These are phyloP conservation scores for Elsinoe australis DNA, from an alignment of 2,329 filamentous ascomycete genomes.

Conservation along the genomic window DNA sequence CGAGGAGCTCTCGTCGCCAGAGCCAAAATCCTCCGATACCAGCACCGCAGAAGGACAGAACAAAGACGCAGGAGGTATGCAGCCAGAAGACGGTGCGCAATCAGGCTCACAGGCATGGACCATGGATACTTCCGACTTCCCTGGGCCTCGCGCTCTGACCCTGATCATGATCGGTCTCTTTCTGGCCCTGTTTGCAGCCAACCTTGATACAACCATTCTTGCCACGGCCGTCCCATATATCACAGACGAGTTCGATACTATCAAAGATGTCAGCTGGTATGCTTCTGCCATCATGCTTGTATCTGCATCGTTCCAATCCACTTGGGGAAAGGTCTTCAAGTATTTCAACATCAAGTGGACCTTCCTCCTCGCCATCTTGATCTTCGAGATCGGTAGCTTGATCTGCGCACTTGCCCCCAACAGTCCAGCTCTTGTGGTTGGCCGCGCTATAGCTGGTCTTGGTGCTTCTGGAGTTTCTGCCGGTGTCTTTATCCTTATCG, in stretches of 20 bases:
- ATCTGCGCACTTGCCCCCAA: conserved; percentile 46
- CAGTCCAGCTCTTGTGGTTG: conserved; percentile 48
- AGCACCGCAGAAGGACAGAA: too few species aligned
- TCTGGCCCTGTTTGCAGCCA: too few species aligned
- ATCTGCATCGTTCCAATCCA: conserved; percentile 1
- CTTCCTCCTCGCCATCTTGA: conserved; percentile 31
- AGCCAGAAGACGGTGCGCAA: too few species aligned
- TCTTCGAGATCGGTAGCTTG: conserved; percentile 46
- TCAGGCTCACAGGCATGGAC: too few species aligned
- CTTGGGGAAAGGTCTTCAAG: conserved; percentile 21
- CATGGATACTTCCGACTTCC: too few species aligned
- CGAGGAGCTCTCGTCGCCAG: too few species aligned
- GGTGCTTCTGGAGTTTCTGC: conserved; percentile 43
- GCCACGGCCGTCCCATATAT: conserved; percentile 44
- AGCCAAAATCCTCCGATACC: too few species aligned
- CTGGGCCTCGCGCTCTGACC: too few species aligned
- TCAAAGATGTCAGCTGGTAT: conserved; percentile 44
- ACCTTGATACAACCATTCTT: too few species aligned
- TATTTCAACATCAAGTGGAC: conserved; percentile 25
- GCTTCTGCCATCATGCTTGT: conserved; percentile 34
- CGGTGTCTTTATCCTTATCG: not conserved
- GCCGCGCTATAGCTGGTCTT: conserved; percentile 47
- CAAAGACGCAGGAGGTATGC: too few species aligned
- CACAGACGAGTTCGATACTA: conserved; percentile 41
- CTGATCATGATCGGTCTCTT: too few species aligned